Conservation (phyloP, 805 yeast genomes). For the Zygosaccharomyces pseudorouxii region DNA sequence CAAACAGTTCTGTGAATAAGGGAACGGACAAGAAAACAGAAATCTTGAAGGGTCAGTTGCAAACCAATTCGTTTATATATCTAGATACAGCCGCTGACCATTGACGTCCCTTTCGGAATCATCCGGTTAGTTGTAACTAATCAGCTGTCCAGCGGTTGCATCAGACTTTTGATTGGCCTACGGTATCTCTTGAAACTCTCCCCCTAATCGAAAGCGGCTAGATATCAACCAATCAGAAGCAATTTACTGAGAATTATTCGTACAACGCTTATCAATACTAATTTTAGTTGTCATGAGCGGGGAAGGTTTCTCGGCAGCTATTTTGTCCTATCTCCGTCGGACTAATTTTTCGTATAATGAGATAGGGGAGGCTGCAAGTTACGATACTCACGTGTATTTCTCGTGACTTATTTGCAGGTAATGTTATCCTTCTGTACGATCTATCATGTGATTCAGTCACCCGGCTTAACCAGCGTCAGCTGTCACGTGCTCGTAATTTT, state of each 20-base stretch:
- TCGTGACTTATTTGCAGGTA: not conserved
- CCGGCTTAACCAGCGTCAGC: too few species aligned
- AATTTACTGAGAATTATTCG: conserved; percentile 3
- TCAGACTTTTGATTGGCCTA: not conserved
- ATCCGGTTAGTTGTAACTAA: not conserved
- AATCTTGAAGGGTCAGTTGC: not conserved
- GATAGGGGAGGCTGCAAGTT: not conserved
- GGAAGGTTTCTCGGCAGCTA: not conserved
- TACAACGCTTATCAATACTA: not conserved
- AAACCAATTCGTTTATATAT: conserved; percentile 2
- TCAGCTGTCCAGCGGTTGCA: not conserved
- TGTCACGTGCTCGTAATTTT: not conserved
- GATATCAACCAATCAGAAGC: conserved; percentile 5
- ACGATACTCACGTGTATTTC: too few species aligned
- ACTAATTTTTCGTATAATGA: not conserved
- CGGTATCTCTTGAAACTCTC: not conserved
- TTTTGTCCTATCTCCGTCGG: conserved; percentile 2
- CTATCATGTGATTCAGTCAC: too few species aligned
- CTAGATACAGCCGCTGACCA: conserved; percentile 3
- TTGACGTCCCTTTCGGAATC: not conserved
- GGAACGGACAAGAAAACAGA: not conserved
- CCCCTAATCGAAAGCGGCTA: not conserved
- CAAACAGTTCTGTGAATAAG: not conserved
- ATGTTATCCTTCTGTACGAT: not conserved
- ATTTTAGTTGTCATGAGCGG: not conserved